These are phyloP conservation scores for Murraya koenigii DNA, from an alignment of 345 rosid species.

Conservation along the genomic window DNA sequence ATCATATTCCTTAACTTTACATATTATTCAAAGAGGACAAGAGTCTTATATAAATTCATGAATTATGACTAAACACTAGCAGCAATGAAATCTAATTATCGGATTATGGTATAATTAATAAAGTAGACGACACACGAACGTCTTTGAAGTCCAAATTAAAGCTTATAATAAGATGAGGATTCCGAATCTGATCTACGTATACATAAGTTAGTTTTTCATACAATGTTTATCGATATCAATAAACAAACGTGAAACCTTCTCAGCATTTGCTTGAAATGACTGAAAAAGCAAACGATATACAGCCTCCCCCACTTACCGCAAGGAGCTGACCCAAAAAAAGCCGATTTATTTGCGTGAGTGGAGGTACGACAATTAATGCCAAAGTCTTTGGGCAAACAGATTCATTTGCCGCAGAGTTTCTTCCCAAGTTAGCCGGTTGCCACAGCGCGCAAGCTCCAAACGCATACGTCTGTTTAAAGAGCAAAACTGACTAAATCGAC, in stretches of 20 bases:
- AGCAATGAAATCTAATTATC: neutral
- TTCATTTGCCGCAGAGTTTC: too few relatives aligned
- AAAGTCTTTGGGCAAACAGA: neutral
- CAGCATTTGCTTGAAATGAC: neutral
- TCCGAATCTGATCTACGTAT: neutral
- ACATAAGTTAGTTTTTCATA: neutral
- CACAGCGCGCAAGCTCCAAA: too few relatives aligned
- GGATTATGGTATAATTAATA: neutral
- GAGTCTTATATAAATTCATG: too few relatives aligned
- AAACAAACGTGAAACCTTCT: neutral
- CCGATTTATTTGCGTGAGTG: too few relatives aligned
- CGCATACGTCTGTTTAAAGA: too few relatives aligned
- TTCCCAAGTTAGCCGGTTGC: too few relatives aligned
- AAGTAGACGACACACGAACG: neutral
- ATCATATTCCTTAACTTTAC: too few relatives aligned
- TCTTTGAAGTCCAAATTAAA: neutral
- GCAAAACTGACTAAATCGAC: neutral
- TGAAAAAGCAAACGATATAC: neutral
- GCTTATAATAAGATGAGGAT: neutral
- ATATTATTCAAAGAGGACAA: too few relatives aligned
- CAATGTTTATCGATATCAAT: slow-evolving; percentile 4
- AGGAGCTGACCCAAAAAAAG: too few relatives aligned
- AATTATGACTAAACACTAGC: neutral
- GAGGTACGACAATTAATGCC: neutral
- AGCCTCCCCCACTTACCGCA: neutral